Conservation (phyloP, 2,329 filamentous ascomycete genomes). For the Monosporascus sp. region DNA sequence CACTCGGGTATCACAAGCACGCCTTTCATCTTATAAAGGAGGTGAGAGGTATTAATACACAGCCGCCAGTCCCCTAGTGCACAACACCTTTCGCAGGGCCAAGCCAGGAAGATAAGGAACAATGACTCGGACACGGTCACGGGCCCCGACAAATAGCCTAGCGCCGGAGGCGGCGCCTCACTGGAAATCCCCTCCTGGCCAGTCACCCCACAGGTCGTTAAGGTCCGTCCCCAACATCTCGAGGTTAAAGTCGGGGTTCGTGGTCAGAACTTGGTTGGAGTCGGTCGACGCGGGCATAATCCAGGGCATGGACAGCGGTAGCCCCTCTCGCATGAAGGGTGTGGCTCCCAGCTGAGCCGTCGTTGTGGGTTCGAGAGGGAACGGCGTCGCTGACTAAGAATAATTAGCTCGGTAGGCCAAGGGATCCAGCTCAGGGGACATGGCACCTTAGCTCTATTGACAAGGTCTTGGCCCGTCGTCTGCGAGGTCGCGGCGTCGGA, state of each 20-base stretch:
- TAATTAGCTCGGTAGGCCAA: constrained; percentile 18
- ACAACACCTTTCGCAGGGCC: too few relatives aligned
- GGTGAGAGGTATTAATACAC: too few relatives aligned
- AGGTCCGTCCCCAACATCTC: constrained; percentile 48
- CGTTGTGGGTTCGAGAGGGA: constrained; percentile 25
- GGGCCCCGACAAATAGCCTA: too few relatives aligned
- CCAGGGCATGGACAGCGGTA: constrained; percentile 28
- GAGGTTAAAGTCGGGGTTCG: constrained; percentile 49
- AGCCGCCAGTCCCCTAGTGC: too few relatives aligned
- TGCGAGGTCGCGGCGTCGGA: constrained; percentile 15
- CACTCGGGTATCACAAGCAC: too few relatives aligned
- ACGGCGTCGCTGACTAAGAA: constrained; percentile 36
- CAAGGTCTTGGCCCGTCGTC: constrained; percentile 13
- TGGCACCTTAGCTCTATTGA: constrained; percentile 27
- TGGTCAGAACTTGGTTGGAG: constrained; percentile 27
- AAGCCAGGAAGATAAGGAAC: too few relatives aligned
- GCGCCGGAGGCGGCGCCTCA: constrained; percentile 3
- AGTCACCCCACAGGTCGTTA: constrained; percentile 51
- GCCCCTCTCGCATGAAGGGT: constrained; percentile 17
- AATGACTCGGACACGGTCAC: too few relatives aligned
- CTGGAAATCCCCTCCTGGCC: constrained; percentile 15
- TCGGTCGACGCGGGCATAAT: constrained; percentile 20
- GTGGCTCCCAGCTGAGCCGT: constrained; percentile 15
- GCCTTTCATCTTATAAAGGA: too few relatives aligned
- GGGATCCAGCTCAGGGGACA: background rate